A percentile compares a stretch with the other conserved stretches of the same genome.
Evolutionary conservation across 1,284 basidiomycete genomes (phyloP).

Genomic region (Pascua guehoae): DNA sequence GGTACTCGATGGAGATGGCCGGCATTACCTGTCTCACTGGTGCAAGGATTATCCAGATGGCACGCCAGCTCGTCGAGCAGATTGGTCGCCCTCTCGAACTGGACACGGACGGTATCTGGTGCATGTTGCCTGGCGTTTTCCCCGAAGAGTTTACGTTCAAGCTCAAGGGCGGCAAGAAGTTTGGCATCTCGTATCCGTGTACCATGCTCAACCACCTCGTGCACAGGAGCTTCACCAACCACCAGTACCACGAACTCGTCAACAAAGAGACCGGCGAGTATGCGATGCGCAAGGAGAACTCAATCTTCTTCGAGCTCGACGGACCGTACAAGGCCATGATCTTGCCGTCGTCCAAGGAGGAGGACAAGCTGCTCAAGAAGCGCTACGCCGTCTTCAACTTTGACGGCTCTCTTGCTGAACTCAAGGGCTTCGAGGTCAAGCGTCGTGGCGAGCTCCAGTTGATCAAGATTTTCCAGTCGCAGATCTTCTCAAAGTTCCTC

Average conservation of each 20-base stretch:
- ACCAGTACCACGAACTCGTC: conserved; percentile 90
- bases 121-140: conserved; percentile 97
- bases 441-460: conserved; percentile 95
- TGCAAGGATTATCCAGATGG: conserved; percentile 99
- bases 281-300: conserved; percentile 88
- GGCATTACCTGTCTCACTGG: conserved; percentile 98
- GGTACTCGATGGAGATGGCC: conserved; percentile 99
- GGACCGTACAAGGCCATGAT: conserved; percentile 99
- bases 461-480: conserved; percentile 99
- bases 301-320: conserved; percentile 99
- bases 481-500: conserved; percentile 97
- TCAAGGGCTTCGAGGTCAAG: conserved; percentile 99
- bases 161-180: conserved; percentile 78
- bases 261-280: conserved; percentile 81
- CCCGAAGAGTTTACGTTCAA: conserved; percentile 98
- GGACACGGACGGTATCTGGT: conserved; percentile 99
- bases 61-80: conserved; percentile 94
- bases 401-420: conserved; percentile 91
- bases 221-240: conserved; percentile 91
- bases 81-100: conserved; percentile 95
- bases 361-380: conserved; percentile 98
- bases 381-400: conserved; percentile 99
- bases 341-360: conserved; percentile 96
- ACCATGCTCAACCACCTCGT: conserved; percentile 99
- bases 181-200: conserved; percentile 95